A percentile compares a stretch with the other conserved stretches of the same genome.
These are phyloP conservation scores for Pseudotulostoma volvatum DNA, from an alignment of 495 filamentous ascomycete genomes.

Conservation along the genomic window DNA sequence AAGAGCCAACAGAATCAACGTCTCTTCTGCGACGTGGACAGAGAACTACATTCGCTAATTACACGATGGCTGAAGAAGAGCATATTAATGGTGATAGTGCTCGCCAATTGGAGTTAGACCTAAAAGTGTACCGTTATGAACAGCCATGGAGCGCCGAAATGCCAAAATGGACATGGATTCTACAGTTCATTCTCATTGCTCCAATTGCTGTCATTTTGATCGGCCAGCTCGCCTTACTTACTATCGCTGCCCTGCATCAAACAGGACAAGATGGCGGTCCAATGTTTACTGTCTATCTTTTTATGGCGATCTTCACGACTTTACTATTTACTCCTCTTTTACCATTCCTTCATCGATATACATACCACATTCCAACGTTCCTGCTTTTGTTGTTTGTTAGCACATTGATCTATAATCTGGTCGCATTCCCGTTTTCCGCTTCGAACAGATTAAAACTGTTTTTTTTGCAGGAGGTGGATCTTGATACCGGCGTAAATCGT, in stretches of 20 bases:
- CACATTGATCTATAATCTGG: constrained; percentile 74
- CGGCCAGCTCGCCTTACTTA: constrained; percentile 57
- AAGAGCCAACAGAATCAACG: constrained; percentile 57
- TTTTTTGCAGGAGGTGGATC: constrained; percentile 68
- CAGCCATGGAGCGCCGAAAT: constrained; percentile 70
- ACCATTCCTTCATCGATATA: constrained; percentile 77
- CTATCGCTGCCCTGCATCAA: constrained; percentile 55
- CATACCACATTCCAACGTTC: constrained; percentile 64
- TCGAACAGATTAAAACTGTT: constrained; percentile 68
- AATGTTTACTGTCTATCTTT: constrained; percentile 50
- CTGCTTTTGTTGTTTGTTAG: constrained; percentile 55
- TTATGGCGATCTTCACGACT: constrained; percentile 47
- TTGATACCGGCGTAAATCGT: constrained; percentile 51
- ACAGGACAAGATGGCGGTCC: constrained; percentile 65
- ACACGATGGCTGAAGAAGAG: constrained; percentile 32
- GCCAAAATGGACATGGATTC: constrained; percentile 69
- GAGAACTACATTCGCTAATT: constrained; percentile 58
- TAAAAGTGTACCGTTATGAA: constrained; percentile 53
- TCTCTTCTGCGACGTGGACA: constrained; percentile 50
- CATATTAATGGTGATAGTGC: constrained; percentile 17
- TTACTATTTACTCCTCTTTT: constrained; percentile 61
- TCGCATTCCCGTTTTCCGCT: constrained; percentile 75
- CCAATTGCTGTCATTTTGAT: constrained; percentile 61
- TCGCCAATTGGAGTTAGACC: constrained; percentile 17
- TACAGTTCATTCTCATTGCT: constrained; percentile 67